A percentile compares a stretch with the other conserved stretches of the same genome.
Conservation (phyloP, 2,329 filamentous ascomycete species). For the Verticillium alfalfae region DNA sequence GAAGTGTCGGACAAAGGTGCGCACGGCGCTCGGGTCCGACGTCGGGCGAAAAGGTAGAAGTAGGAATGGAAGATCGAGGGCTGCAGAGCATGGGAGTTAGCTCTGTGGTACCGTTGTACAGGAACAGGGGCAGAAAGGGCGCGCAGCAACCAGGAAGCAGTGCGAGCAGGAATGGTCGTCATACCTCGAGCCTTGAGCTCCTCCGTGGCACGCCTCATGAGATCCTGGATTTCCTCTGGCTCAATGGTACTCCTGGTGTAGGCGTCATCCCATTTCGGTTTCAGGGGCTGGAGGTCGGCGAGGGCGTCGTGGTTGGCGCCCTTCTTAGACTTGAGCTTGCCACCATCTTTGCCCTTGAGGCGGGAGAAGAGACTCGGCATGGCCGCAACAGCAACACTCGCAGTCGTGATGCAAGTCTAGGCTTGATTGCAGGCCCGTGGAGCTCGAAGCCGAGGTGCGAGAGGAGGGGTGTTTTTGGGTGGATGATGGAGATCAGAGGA, state of each 20-base stretch:
- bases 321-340: slow-evolving; percentile 60
- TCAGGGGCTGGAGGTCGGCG: slow-evolving; percentile 50
- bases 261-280: slow-evolving; percentile 81
- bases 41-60: slow-evolving; percentile 91
- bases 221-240: slow-evolving; percentile 84
- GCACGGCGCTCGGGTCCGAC: slow-evolving; percentile 85
- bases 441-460: background rate
- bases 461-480: background rate
- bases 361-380: slow-evolving; percentile 58
- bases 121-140: background rate
- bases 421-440: background rate
- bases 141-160: background rate
- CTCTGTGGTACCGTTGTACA: background rate
- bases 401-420: slow-evolving; percentile 4
- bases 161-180: slow-evolving; percentile 23
- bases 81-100: slow-evolving; percentile 35
- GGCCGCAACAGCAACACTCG: slow-evolving; percentile 10
- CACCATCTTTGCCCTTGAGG: slow-evolving; percentile 71
- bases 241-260: slow-evolving; percentile 79
- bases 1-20: slow-evolving; percentile 88
- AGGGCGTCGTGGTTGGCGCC: slow-evolving; percentile 45
- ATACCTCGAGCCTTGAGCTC: slow-evolving; percentile 94
- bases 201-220: slow-evolving; percentile 76
- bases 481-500: background rate
- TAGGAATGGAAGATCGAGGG: slow-evolving; percentile 85